A percentile compares a stretch with the other conserved stretches of the same genome.
Conservation (phyloP, 1,284 basidiomycete species). For the Boletus sp. region DNA sequence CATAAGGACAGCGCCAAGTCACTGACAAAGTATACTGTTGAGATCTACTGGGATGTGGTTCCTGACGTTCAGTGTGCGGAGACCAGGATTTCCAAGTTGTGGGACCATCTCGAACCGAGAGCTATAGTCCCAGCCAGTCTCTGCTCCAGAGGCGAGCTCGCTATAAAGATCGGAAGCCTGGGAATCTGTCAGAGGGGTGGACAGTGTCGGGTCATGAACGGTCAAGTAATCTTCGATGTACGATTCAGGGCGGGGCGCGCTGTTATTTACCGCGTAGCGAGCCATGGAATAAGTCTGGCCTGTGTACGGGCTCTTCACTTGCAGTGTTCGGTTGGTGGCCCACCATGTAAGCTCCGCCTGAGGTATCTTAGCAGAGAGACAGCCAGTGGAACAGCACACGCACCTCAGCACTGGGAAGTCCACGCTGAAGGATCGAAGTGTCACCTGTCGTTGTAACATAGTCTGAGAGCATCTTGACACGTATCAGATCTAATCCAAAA, state of each 20-base stretch:
- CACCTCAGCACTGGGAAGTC: slow-evolving; percentile 64
- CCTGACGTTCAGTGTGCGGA: slow-evolving; percentile 75
- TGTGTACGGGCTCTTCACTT: slow-evolving; percentile 76
- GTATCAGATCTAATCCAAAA: slow-evolving; percentile 6
- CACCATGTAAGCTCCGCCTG: slow-evolving; percentile 86
- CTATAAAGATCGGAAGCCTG: slow-evolving; percentile 75
- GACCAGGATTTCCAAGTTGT: slow-evolving; percentile 54
- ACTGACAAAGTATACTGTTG: slow-evolving; percentile 84
- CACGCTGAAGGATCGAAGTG: slow-evolving; percentile 62
- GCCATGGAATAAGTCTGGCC: slow-evolving; percentile 68
- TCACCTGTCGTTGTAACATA: slow-evolving; percentile 67
- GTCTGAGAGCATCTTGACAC: slow-evolving; percentile 62
- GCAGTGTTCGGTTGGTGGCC: slow-evolving; percentile 73
- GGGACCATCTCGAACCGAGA: slow-evolving; percentile 49
- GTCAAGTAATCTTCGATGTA: slow-evolving; percentile 79
- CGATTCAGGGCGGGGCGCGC: slow-evolving; percentile 88
- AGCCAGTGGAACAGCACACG: slow-evolving; percentile 28
- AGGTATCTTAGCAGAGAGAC: slow-evolving; percentile 37
- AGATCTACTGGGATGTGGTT: slow-evolving; percentile 77
- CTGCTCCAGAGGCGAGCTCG: slow-evolving; percentile 88
- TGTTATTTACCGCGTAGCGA: slow-evolving; percentile 79
- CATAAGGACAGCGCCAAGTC: background rate
- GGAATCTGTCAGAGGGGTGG: slow-evolving; percentile 60
- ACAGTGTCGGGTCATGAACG: slow-evolving; percentile 62
- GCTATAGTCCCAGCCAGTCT: slow-evolving; percentile 69